phyloP scores from a whole-genome alignment of 2,329 filamentous ascomycete genomes.

The Aspergillus latus region DNA sequence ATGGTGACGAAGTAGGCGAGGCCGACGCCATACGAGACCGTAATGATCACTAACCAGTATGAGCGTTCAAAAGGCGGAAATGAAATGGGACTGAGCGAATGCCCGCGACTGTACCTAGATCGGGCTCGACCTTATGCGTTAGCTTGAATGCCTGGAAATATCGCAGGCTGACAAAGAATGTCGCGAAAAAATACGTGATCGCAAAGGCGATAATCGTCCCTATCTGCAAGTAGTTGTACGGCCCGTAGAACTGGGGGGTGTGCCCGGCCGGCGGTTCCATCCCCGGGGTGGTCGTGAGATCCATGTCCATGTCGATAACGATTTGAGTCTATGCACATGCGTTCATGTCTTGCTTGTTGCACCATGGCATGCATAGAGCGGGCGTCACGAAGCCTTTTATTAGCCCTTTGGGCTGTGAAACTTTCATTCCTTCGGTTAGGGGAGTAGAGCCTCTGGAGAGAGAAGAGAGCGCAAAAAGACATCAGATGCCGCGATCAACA shows the following conservation, averaged over 20 bases:
- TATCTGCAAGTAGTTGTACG: slow-evolving; percentile 16
- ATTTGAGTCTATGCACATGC: too few species aligned
- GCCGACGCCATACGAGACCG: slow-evolving; percentile 14
- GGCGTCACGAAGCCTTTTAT: too few species aligned
- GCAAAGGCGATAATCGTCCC: slow-evolving; percentile 15
- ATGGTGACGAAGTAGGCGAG: slow-evolving; percentile 15
- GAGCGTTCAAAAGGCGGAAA: neutral
- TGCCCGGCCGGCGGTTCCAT: slow-evolving; percentile 16
- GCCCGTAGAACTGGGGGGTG: slow-evolving; percentile 12
- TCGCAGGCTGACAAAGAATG: slow-evolving; percentile 11
- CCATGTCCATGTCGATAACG: neutral
- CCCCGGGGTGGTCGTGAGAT: slow-evolving; percentile 14
- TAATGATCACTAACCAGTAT: slow-evolving; percentile 9
- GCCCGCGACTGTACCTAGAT: slow-evolving; percentile 2
- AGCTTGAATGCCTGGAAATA: slow-evolving; percentile 17
- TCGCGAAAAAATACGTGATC: slow-evolving; percentile 13
- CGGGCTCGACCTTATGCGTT: slow-evolving; percentile 12
- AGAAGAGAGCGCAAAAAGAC: too few species aligned
- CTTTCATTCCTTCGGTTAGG: too few species aligned
- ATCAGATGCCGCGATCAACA: too few species aligned
- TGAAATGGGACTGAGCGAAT: too few species aligned
- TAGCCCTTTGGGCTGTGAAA: too few species aligned
- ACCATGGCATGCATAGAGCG: too few species aligned
- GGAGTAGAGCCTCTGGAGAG: too few species aligned
- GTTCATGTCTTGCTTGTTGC: too few species aligned